Evolutionary conservation across 2,329 filamentous ascomycete species (phyloP).

Genomic region (Penicillium sclerotigenum): DNA sequence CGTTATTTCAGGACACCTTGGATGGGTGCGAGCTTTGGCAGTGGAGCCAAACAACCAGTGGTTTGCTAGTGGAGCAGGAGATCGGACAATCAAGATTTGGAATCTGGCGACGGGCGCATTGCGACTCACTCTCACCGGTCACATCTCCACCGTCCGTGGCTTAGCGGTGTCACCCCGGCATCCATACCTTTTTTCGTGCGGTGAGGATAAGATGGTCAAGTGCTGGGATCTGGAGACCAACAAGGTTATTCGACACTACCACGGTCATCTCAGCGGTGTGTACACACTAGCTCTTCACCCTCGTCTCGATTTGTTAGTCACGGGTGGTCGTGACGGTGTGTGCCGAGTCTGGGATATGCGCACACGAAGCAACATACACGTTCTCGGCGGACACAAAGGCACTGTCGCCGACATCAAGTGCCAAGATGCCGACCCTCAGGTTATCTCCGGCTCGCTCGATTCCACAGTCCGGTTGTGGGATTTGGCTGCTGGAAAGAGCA

Average conservation of each 20-base stretch:
- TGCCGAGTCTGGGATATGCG: conserved; percentile 98
- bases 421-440: conserved; percentile 93
- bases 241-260: conserved; percentile 96
- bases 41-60: conserved; percentile 96
- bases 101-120: conserved; percentile 86
- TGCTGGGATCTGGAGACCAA: conserved; percentile 99
- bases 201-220: conserved; percentile 99
- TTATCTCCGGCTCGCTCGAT: conserved; percentile 91
- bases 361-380: conserved; percentile 91
- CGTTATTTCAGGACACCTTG: conserved; percentile 92
- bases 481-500: conserved; percentile 90
- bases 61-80: conserved; percentile 94
- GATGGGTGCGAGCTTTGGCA: conserved; percentile 86
- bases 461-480: conserved; percentile 92
- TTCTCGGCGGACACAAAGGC: conserved; percentile 82
- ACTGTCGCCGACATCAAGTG: conserved; percentile 88
- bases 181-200: conserved; percentile 95
- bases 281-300: conserved; percentile 93
- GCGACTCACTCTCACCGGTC: conserved; percentile 81
- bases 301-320: conserved; percentile 89
- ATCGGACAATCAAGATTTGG: conserved; percentile 98
- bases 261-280: conserved; percentile 92
- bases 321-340: conserved; percentile 89
- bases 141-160: conserved; percentile 89
- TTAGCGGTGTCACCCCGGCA: conserved; percentile 89